Evolutionary conservation across 2,329 filamentous ascomycete species (phyloP).

Genomic region (Alternaria gansuensis): DNA sequence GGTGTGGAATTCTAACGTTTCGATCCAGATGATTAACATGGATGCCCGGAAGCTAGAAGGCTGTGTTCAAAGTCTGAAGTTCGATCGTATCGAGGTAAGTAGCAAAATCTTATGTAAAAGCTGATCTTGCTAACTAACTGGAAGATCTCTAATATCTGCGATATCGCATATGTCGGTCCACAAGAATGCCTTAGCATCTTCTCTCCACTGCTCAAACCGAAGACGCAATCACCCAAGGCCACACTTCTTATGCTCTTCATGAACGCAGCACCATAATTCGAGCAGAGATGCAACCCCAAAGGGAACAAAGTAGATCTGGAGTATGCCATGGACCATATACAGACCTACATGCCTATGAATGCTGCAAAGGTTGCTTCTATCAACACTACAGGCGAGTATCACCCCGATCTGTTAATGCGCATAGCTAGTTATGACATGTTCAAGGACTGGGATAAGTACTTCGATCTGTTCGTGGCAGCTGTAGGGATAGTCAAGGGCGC

Average conservation of each 20-base stretch:
- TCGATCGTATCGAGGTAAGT: too few species aligned
- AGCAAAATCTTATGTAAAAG: too few species aligned
- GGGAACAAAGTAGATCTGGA: background rate
- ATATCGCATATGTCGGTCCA: constrained; percentile 57
- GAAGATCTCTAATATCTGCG: constrained; percentile 18
- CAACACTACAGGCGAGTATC: too few species aligned
- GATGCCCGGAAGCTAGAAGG: too few species aligned
- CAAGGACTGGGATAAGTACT: background rate
- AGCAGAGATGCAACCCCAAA: too few species aligned
- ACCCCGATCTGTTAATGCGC: too few species aligned
- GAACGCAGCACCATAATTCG: constrained; percentile 37
- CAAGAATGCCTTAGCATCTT: constrained; percentile 37
- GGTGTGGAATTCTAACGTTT: too few species aligned
- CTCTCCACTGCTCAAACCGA: constrained; percentile 47
- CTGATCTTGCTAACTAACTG: too few species aligned
- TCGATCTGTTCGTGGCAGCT: background rate
- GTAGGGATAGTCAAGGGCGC: background rate
- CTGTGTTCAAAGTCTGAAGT: too few species aligned
- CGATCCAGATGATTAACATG: too few species aligned
- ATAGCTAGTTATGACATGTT: background rate
- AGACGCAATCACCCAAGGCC: constrained; percentile 50
- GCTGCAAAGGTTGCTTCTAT: background rate
- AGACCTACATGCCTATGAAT: background rate
- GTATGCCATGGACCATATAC: background rate
- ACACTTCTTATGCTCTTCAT: constrained; percentile 56